These are phyloP conservation scores for Mrakia frigida DNA, from an alignment of 768 basidiomycete genomes.

Conservation along the genomic window DNA sequence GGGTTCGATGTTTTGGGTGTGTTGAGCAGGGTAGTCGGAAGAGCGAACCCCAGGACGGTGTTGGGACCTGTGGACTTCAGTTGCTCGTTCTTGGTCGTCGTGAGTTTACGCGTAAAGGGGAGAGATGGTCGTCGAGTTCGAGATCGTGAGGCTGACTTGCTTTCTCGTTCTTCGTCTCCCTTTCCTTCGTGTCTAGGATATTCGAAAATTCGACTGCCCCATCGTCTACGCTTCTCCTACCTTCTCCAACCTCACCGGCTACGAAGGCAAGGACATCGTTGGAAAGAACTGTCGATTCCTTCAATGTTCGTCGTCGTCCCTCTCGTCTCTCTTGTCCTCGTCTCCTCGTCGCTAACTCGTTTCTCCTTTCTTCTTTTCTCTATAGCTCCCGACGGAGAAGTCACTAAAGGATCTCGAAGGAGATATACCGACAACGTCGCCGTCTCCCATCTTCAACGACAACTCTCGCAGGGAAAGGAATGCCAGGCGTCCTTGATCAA, in stretches of 20 bases:
- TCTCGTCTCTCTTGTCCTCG: background rate
- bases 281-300: constrained; percentile 70
- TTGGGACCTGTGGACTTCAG: constrained; percentile 90
- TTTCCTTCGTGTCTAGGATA: constrained; percentile 50
- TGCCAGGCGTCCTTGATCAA: constrained; percentile 83
- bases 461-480: constrained; percentile 69
- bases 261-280: constrained; percentile 58
- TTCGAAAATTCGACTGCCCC: constrained; percentile 70
- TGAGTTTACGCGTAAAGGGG: background rate
- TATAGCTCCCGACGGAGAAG: constrained; percentile 61
- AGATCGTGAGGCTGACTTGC: background rate
- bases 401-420: constrained; percentile 49
- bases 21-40: constrained; percentile 66
- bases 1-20: constrained; percentile 87
- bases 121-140: background rate
- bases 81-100: constrained; percentile 81
- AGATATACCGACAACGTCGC: constrained; percentile 61
- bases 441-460: constrained; percentile 61
- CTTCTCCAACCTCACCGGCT: constrained; percentile 57
- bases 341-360: constrained; percentile 2
- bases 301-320: constrained; percentile 33
- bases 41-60: constrained; percentile 66
- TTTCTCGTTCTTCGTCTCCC: background rate
- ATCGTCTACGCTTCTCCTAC: constrained; percentile 86
- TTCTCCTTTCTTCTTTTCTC: background rate